phyloP scores from a whole-genome alignment of 345 rosid species.

The Raphanus sativus region DNA sequence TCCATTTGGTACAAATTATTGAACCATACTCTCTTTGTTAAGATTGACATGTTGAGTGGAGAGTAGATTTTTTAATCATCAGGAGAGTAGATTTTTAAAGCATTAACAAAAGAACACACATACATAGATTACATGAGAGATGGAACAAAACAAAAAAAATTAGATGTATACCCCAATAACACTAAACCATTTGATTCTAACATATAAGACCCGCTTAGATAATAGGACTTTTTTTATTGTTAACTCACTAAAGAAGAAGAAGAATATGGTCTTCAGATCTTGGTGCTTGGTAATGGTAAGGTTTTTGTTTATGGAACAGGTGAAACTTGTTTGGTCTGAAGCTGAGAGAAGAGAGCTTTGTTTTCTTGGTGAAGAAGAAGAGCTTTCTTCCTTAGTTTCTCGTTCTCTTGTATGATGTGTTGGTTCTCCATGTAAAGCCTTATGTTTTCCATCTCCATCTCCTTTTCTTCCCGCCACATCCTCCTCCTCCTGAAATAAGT shows the following conservation, averaged over 20 bases:
- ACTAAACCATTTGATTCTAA: conserved; percentile 31
- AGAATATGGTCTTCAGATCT: conserved; percentile 20
- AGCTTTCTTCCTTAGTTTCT: conserved; percentile 65
- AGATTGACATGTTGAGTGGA: too few species aligned
- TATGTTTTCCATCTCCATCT: conserved; percentile 58
- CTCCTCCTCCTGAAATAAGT: conserved; percentile 29
- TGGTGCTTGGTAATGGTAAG: conserved; percentile 25
- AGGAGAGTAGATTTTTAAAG: too few species aligned
- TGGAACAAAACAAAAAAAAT: background rate
- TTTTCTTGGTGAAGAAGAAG: conserved; percentile 74
- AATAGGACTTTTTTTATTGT: conserved; percentile 1
- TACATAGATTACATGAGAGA: too few species aligned
- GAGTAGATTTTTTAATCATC: too few species aligned
- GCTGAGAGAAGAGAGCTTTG: conserved; percentile 50
- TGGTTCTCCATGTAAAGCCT: conserved; percentile 67
- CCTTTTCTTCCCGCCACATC: conserved; percentile 38
- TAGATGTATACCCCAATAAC: conserved; percentile 33
- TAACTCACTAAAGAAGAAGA: background rate
- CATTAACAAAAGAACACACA: too few species aligned
- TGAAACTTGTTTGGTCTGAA: conserved; percentile 39
- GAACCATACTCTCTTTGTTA: too few species aligned
- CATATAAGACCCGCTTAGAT: conserved; percentile 12
- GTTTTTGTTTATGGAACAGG: conserved; percentile 20
- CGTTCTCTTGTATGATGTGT: conserved; percentile 63
- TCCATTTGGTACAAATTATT: too few species aligned